Evolutionary conservation across 805 yeast species (phyloP).

Genomic region (Candida krabiensis): DNA sequence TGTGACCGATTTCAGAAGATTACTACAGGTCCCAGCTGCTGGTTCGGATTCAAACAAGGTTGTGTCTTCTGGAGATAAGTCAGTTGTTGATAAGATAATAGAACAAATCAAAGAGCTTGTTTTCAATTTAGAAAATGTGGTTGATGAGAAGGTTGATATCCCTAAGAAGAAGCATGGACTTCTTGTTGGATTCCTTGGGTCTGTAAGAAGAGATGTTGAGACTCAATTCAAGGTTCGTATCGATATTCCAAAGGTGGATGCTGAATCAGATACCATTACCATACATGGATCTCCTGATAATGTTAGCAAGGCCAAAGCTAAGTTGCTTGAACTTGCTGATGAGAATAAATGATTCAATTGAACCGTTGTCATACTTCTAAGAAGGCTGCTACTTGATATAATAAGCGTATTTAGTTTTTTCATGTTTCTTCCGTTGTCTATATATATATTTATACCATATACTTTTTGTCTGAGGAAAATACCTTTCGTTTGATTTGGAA

Average conservation of each 20-base stretch:
- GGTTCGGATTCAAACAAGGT: slow-evolving; percentile 59
- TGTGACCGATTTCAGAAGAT: slow-evolving; percentile 48
- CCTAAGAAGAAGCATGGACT: slow-evolving; percentile 74
- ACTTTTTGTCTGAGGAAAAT: no score
- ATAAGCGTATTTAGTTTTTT: no score
- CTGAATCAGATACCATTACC: slow-evolving; percentile 49
- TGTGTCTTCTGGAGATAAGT: slow-evolving; percentile 71
- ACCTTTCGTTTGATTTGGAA: no score
- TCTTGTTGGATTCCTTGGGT: slow-evolving; percentile 80
- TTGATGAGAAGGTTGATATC: slow-evolving; percentile 52
- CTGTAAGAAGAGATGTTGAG: slow-evolving; percentile 70
- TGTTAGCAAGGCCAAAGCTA: slow-evolving; percentile 60
- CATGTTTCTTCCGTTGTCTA: no score
- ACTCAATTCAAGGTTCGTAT: slow-evolving; percentile 63
- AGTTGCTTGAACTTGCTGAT: slow-evolving; percentile 58
- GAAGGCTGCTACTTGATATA: slow-evolving; percentile 1
- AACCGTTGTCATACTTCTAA: no score
- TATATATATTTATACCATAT: no score
- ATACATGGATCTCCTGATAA: slow-evolving; percentile 68
- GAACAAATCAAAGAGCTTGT: slow-evolving; percentile 63
- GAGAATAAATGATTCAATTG: slow-evolving; percentile 45
- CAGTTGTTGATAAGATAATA: slow-evolving; percentile 67
- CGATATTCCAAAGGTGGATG: slow-evolving; percentile 63
- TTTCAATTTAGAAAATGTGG: slow-evolving; percentile 59
- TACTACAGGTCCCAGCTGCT: slow-evolving; percentile 69